phyloP scores from a whole-genome alignment of 495 filamentous ascomycete species.

The Collariella sp. region DNA sequence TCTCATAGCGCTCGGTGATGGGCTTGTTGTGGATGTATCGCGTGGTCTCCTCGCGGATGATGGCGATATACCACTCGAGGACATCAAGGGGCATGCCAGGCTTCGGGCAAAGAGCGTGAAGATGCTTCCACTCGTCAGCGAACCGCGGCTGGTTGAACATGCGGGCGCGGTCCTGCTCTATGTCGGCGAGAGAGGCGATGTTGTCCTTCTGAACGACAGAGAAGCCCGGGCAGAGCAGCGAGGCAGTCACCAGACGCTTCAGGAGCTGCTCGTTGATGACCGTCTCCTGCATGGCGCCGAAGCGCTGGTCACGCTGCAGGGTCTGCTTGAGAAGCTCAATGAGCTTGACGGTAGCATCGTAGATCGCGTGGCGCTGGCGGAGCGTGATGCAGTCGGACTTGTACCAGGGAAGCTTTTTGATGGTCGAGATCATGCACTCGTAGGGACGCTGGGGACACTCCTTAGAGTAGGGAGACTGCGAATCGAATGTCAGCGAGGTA shows the following conservation, averaged over 20 bases:
- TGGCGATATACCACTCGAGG: slow-evolving; percentile 44
- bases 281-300: slow-evolving; percentile 24
- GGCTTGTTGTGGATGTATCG: slow-evolving; percentile 14
- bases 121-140: slow-evolving; percentile 34
- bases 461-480: slow-evolving; percentile 53
- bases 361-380: slow-evolving; percentile 51
- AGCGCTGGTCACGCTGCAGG: slow-evolving; percentile 22
- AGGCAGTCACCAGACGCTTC: slow-evolving; percentile 48
- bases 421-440: slow-evolving; percentile 65
- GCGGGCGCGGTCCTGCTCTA: slow-evolving; percentile 13
- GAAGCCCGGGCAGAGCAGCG: slow-evolving; percentile 56
- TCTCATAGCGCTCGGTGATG: slow-evolving; percentile 22
- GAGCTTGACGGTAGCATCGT: slow-evolving; percentile 42
- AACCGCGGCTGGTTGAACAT: slow-evolving; percentile 31
- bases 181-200: slow-evolving; percentile 27
- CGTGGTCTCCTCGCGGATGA: slow-evolving; percentile 42
- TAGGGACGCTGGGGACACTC: slow-evolving; percentile 64
- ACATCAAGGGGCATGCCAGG: slow-evolving; percentile 34
- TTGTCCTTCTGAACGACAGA: slow-evolving; percentile 52
- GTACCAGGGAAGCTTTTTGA: slow-evolving; percentile 72
- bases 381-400: slow-evolving; percentile 54
- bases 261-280: slow-evolving; percentile 46
- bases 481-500: neutral
- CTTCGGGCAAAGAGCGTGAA: slow-evolving; percentile 35
- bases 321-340: slow-evolving; percentile 23